phyloP scores from a whole-genome alignment of 768 basidiomycete species.

The Amanita phalloides region DNA sequence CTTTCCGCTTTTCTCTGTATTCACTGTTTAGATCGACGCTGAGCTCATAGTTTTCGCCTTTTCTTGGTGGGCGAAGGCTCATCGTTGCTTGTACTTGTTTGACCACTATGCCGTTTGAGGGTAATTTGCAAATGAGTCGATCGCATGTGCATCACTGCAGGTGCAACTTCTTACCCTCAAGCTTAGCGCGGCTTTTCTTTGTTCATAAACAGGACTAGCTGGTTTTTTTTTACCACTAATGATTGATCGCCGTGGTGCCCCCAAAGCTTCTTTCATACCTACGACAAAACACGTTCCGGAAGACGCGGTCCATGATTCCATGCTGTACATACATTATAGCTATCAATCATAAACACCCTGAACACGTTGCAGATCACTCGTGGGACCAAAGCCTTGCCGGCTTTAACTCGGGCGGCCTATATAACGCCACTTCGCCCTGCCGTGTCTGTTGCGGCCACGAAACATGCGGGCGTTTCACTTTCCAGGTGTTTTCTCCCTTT shows the following conservation, averaged over 20 bases:
- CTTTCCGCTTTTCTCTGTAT: slow-evolving; percentile 90
- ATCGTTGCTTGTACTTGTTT: slow-evolving; percentile 17
- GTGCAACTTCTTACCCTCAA: not conserved
- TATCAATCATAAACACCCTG: not conserved
- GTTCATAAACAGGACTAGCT: not conserved
- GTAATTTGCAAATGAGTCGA: too few species aligned
- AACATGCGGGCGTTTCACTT: slow-evolving; percentile 41
- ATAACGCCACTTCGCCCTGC: not conserved
- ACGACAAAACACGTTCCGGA: not conserved
- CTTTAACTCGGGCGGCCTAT: not conserved
- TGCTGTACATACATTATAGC: not conserved
- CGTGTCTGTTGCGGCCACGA: not conserved
- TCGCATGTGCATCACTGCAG: too few species aligned
- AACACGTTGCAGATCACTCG: not conserved
- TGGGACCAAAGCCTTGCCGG: not conserved
- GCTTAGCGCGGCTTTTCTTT: not conserved
- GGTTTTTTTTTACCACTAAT: not conserved
- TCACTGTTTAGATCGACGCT: slow-evolving; percentile 95
- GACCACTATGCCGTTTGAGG: too few species aligned
- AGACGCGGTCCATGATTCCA: not conserved
- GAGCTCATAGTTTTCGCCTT: slow-evolving; percentile 97
- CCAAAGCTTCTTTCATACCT: not conserved
- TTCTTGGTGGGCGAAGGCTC: slow-evolving; percentile 50
- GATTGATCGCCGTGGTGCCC: not conserved
- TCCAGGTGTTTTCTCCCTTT: slow-evolving; percentile 43